phyloP scores from a whole-genome alignment of 179 eudicot species.

The Camellia oleifera region DNA sequence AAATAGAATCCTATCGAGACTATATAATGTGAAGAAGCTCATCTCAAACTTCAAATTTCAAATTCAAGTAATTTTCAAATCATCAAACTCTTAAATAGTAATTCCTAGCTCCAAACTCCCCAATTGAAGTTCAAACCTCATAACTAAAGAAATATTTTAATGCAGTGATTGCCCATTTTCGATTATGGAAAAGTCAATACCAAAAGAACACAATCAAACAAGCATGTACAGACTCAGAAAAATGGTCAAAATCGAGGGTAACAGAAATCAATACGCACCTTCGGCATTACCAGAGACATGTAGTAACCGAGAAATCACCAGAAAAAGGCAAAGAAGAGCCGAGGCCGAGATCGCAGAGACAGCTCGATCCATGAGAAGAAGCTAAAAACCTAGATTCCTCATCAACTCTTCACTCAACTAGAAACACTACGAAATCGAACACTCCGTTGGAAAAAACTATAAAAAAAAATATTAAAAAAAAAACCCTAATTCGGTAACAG shows the following conservation, averaged over 20 bases:
- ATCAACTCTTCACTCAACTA: neutral
- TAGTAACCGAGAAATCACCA: conserved; percentile 17
- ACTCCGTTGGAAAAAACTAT: neutral
- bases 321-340: conserved; percentile 23
- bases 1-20: neutral
- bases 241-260: neutral
- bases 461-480: neutral
- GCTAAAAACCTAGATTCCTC: conserved; percentile 25
- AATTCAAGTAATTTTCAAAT: neutral
- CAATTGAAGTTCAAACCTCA: neutral
- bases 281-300: conserved; percentile 32
- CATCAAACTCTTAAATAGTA: neutral
- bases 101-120: neutral
- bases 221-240: neutral
- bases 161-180: no score
- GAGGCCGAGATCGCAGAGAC: neutral
- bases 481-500: neutral
- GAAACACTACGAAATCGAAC: neutral
- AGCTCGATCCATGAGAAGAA: conserved; percentile 26
- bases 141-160: neutral
- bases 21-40: neutral
- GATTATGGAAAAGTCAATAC: no score
- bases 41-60: neutral
- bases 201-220: neutral
- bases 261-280: conserved; percentile 20